phyloP scores from a whole-genome alignment of 2,329 filamentous ascomycete species.

The Ceratocystiopsis sp. region DNA sequence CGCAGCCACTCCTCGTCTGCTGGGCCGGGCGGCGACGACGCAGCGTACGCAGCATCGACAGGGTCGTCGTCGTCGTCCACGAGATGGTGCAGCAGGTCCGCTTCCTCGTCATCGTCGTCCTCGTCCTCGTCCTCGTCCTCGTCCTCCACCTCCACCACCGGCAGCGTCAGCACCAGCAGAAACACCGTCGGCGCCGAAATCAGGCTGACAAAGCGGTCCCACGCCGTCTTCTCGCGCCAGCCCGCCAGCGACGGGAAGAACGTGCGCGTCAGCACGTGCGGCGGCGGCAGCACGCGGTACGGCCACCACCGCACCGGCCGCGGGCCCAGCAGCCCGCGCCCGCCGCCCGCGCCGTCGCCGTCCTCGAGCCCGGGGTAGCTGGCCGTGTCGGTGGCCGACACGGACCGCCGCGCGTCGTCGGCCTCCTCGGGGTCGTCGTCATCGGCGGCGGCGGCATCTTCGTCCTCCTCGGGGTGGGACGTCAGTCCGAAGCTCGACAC shows the following conservation, averaged over 20 bases:
- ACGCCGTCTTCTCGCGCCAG: constrained; percentile 69
- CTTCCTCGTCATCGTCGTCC: constrained; percentile 6
- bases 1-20: constrained; percentile 41
- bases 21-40: background rate
- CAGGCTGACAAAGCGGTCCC: constrained; percentile 66
- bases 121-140: constrained; percentile 31
- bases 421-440: constrained; percentile 26
- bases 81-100: constrained; percentile 17
- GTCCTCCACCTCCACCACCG: constrained; percentile 66
- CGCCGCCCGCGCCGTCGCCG: constrained; percentile 1
- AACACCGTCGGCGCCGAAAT: constrained; percentile 84
- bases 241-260: constrained; percentile 75
- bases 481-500: constrained; percentile 40
- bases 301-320: constrained; percentile 64
- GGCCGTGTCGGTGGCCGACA: constrained; percentile 14
- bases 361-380: constrained; percentile 27
- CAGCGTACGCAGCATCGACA: background rate
- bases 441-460: too few relatives aligned
- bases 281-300: constrained; percentile 53
- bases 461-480: too few relatives aligned
- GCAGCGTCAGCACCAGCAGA: constrained; percentile 73
- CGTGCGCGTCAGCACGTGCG: constrained; percentile 51
- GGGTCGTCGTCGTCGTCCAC: constrained; percentile 8
- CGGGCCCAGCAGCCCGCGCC: constrained; percentile 13
- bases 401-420: constrained; percentile 13